Percentiles rank a stretch among this genome's conserved stretches.
phyloP scores from a whole-genome alignment of 768 basidiomycete genomes.

The Cystobasidium ongulense region DNA sequence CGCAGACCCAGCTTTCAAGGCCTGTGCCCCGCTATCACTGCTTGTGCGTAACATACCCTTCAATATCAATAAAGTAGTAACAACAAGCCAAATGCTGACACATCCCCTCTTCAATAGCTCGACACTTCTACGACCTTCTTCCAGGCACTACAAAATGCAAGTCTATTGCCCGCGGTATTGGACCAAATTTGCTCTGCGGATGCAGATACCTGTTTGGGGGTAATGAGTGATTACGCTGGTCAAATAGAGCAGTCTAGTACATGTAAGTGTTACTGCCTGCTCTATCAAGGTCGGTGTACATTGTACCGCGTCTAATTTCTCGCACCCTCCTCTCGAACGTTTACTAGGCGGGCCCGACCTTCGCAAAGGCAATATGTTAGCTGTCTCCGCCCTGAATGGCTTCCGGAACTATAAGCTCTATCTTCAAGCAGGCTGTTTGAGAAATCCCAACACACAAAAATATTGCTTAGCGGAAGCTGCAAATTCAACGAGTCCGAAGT shows the following conservation, averaged over 20 bases:
- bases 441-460: conserved; percentile 50
- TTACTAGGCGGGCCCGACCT: conserved; percentile 51
- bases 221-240: conserved; percentile 60
- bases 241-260: conserved; percentile 48
- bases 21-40: conserved; percentile 36
- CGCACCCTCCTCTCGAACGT: too few species aligned
- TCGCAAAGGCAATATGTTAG: conserved; percentile 52
- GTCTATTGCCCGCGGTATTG: conserved; percentile 58
- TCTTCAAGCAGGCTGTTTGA: conserved; percentile 57
- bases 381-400: conserved; percentile 56
- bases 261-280: conserved; percentile 46
- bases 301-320: neutral
- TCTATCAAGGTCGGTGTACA: neutral
- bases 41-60: conserved; percentile 21
- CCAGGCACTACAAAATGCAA: conserved; percentile 54
- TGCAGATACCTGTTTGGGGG: conserved; percentile 52
- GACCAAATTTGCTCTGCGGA: conserved; percentile 74
- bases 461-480: conserved; percentile 40
- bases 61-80: neutral
- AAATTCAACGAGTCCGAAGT: conserved; percentile 19
- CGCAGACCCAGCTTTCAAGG: conserved; percentile 12
- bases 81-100: neutral
- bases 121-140: conserved; percentile 49
- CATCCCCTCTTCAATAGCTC: conserved; percentile 7
- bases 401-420: conserved; percentile 59